Percentiles rank a stretch among this genome's conserved stretches.
Conservation (phyloP, 2,329 filamentous ascomycete species). For the Fusarium agapanthi region DNA sequence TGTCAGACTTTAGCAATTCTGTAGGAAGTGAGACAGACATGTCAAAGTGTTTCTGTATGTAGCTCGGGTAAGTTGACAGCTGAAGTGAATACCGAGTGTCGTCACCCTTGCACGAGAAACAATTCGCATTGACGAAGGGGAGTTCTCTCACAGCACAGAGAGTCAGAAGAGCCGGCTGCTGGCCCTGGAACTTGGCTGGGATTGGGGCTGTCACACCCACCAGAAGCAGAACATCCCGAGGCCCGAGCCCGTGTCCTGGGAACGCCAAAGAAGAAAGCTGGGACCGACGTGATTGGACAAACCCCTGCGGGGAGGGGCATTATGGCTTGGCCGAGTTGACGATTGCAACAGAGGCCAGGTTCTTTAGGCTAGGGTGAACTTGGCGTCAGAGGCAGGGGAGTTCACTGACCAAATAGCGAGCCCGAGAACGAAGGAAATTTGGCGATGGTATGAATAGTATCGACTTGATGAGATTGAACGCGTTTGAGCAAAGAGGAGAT, state of each 20-base stretch:
- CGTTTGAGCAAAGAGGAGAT: constrained; percentile 31
- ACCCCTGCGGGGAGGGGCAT: constrained; percentile 10
- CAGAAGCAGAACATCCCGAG: constrained; percentile 45
- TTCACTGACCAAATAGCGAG: constrained; percentile 15
- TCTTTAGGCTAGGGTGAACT: constrained; percentile 21
- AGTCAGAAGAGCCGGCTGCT: background rate
- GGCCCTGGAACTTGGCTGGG: background rate
- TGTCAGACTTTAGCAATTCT: background rate
- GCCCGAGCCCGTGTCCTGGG: constrained; percentile 45
- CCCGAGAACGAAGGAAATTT: constrained; percentile 6
- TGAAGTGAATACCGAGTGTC: background rate
- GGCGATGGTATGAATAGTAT: background rate
- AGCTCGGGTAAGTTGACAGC: constrained; percentile 9
- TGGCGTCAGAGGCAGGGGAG: constrained; percentile 27
- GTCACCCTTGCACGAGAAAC: constrained; percentile 10
- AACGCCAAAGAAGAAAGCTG: constrained; percentile 39
- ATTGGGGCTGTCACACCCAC: constrained; percentile 33
- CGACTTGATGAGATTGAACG: constrained; percentile 19
- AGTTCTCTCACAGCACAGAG: background rate
- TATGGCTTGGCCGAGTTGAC: constrained; percentile 24
- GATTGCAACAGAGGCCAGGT: constrained; percentile 25
- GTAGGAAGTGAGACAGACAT: background rate
- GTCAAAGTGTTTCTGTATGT: background rate
- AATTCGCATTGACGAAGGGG: constrained; percentile 23
- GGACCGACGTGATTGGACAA: constrained; percentile 43